These are phyloP conservation scores for Annulohypoxylon truncatum DNA, from an alignment of 2,329 filamentous ascomycete genomes.

Conservation along the genomic window DNA sequence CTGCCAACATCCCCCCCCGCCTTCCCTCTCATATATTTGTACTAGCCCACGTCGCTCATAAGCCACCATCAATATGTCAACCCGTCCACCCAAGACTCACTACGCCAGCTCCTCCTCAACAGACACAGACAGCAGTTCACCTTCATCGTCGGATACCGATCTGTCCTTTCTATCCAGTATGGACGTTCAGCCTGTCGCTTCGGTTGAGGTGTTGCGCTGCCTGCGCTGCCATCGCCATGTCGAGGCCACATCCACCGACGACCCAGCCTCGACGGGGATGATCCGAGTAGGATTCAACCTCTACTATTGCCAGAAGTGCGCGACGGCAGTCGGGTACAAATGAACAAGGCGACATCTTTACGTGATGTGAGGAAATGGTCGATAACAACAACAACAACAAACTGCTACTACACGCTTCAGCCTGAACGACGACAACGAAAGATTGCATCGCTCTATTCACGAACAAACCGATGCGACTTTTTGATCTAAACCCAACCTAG, in stretches of 20 bases:
- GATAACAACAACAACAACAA: conserved; percentile 1
- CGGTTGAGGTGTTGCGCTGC: conserved; percentile 65
- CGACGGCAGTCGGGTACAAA: conserved; percentile 72
- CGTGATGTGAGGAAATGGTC: conserved; percentile 4
- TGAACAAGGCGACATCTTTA: conserved; percentile 52
- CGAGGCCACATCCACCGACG: conserved; percentile 71
- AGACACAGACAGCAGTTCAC: conserved; percentile 42
- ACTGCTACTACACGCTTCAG: neutral
- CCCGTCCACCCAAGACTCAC: conserved; percentile 52
- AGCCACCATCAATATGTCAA: conserved; percentile 45
- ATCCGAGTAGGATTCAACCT: conserved; percentile 73
- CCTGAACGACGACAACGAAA: conserved; percentile 21
- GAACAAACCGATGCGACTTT: neutral
- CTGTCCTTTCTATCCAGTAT: conserved; percentile 59
- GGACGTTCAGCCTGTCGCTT: conserved; percentile 62
- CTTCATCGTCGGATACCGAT: conserved; percentile 58
- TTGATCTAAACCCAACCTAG: conserved; percentile 4
- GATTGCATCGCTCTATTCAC: conserved; percentile 5
- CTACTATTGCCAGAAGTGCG: conserved; percentile 74
- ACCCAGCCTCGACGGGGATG: conserved; percentile 69
- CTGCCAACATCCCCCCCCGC: conserved; percentile 24
- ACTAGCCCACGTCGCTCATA: conserved; percentile 13
- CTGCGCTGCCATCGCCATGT: conserved; percentile 70
- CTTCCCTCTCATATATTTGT: conserved; percentile 16
- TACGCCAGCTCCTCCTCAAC: conserved; percentile 54